Percentiles rank a stretch among this genome's conserved stretches.
These are phyloP conservation scores for Thalassiosira livingstoniorum DNA, from an alignment of 352 stramenopile genomes.

Conservation along the genomic window DNA sequence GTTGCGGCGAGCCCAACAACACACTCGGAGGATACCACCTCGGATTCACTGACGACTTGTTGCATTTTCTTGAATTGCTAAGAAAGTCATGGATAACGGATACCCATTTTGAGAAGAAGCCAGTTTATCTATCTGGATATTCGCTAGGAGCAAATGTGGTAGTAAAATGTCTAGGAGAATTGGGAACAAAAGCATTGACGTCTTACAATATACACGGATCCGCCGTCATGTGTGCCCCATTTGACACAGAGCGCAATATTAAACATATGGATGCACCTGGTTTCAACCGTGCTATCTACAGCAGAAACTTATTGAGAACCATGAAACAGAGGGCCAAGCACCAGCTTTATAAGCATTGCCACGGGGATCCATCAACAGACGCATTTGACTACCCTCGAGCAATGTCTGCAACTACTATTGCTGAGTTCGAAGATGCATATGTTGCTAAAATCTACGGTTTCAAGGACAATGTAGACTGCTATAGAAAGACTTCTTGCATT, in stretches of 20 bases:
- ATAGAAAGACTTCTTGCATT: slow-evolving; percentile 63
- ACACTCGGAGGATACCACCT: slow-evolving; percentile 82
- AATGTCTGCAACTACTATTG: slow-evolving; percentile 64
- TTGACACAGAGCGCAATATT: slow-evolving; percentile 63
- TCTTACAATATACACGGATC: slow-evolving; percentile 70
- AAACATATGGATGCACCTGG: slow-evolving; percentile 44
- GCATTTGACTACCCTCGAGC: slow-evolving; percentile 57
- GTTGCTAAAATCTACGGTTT: slow-evolving; percentile 77
- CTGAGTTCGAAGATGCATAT: slow-evolving; percentile 76
- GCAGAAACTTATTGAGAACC: slow-evolving; percentile 55
- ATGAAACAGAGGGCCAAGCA: slow-evolving; percentile 54
- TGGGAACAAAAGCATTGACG: slow-evolving; percentile 65
- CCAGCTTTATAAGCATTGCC: slow-evolving; percentile 51
- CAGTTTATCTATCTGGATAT: slow-evolving; percentile 85
- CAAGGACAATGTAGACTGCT: slow-evolving; percentile 76
- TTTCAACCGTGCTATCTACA: slow-evolving; percentile 63
- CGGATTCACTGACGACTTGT: slow-evolving; percentile 86
- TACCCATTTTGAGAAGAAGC: slow-evolving; percentile 47
- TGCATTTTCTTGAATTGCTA: slow-evolving; percentile 69
- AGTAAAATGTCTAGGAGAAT: slow-evolving; percentile 83
- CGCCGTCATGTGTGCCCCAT: slow-evolving; percentile 64
- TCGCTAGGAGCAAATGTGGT: slow-evolving; percentile 86
- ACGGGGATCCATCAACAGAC: slow-evolving; percentile 44
- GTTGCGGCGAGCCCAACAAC: slow-evolving; percentile 72
- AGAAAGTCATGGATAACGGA: slow-evolving; percentile 19